Base-by-base conservation (phyloP, 257 asterid genomes). In the Nicotiana knightiana region DNA sequence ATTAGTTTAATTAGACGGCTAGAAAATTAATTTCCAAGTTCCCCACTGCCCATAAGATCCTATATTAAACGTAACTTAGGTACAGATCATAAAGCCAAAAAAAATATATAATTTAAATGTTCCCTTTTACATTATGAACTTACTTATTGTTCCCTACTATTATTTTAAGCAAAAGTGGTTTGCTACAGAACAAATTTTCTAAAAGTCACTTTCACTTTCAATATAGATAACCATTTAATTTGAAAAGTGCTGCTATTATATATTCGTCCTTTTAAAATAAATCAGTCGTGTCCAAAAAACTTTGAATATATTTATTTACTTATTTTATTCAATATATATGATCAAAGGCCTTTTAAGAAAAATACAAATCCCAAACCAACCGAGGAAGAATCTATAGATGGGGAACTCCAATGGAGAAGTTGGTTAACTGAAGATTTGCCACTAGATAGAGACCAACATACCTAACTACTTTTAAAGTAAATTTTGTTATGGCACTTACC, bases 151-250 rank as follows among this genome's bases (percentile, higher is more conserved):
- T 15, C 39, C 79, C 21, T 7, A 3, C 39, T 73, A 46, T 73
- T 73, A 48, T 46, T 73, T 73, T 73, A 73, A 46, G 28, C 6
- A 46, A 73, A 46, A 73, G 79, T 48, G 24, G 24, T 73, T 46
- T 2, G 62, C 79, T 73, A 73, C 39, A 7, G n/a, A 73, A 24
- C 79, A 46, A 73, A 73, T 73, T 48, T 73, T 73, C 79, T 73
- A 73, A 73, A 73, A 73, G 79, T 12, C 79, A 24, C 79, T 73
- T 73, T 73, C 39, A 48, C 62, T 48, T 73, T 48, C n/a, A 46
- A 46, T 37, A 48, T 24, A 73, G 33, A 46, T 48, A 48, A 73
- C 62, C 61, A 73, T 48, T 73, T 46, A 71, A 48, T 43, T 28
- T 71, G 11, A 12, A 71, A 71, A 46, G 79, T 24, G 3, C 1